Conservation (phyloP, 164 flowering plant genomes). For the Vitis rotundifolia region DNA sequence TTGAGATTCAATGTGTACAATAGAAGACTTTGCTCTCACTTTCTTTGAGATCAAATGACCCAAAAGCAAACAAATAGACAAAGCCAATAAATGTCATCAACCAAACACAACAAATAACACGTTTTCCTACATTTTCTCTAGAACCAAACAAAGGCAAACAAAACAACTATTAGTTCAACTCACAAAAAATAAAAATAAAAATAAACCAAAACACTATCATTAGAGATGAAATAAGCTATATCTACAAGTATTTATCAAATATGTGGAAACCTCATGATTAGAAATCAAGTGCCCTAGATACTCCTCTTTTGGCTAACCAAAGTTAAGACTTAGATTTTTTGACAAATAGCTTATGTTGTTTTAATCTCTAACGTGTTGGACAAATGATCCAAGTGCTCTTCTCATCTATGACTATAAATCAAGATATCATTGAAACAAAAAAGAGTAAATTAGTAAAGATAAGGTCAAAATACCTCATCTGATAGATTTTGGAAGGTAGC, state of each 20-base stretch:
- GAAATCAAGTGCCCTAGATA: slow-evolving; percentile 11
- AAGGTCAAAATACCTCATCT: not conserved
- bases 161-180: too few relatives aligned
- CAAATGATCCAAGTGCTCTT: not conserved
- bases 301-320: not conserved
- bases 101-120: too few relatives aligned
- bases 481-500: not conserved
- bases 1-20: too few relatives aligned
- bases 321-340: not conserved
- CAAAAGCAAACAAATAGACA: too few relatives aligned
- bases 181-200: too few relatives aligned
- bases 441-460: not conserved
- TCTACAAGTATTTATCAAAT: not conserved
- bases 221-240: too few relatives aligned
- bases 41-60: too few relatives aligned
- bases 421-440: slow-evolving; percentile 9
- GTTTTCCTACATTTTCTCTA: too few relatives aligned
- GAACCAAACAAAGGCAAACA: too few relatives aligned
- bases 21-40: too few relatives aligned
- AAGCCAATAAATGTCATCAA: too few relatives aligned
- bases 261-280: not conserved
- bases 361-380: not conserved
- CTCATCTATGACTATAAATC: not conserved
- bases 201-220: too few relatives aligned
- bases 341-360: not conserved